phyloP scores from a whole-genome alignment of 2,329 filamentous ascomycete species.

The Xylogone sp. region DNA sequence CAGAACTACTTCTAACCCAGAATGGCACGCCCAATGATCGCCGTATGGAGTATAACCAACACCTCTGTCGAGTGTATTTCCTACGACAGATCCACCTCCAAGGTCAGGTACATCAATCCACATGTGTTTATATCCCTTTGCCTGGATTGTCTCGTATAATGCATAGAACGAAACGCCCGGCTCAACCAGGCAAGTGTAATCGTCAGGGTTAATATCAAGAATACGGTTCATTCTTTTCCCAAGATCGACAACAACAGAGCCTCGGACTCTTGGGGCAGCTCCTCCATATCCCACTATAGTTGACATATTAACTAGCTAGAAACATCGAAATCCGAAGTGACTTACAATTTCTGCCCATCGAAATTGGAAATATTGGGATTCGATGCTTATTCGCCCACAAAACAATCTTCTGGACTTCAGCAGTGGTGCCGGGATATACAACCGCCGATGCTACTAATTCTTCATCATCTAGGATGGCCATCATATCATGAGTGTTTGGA shows the following conservation, averaged over 20 bases:
- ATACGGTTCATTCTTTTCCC: conserved; percentile 49
- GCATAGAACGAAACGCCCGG: conserved; percentile 51
- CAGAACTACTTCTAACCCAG: conserved; percentile 40
- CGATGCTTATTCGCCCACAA: conserved; percentile 39
- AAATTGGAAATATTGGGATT: conserved; percentile 46
- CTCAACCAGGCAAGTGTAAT: conserved; percentile 47
- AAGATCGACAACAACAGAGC: conserved; percentile 46
- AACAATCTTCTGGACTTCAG: conserved; percentile 44
- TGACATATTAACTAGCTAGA: background rate
- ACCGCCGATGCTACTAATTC: conserved; percentile 39
- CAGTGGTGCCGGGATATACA: conserved; percentile 38
- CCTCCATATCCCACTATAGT: conserved; percentile 47
- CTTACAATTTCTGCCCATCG: conserved; percentile 38
- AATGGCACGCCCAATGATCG: conserved; percentile 39
- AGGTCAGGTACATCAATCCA: conserved; percentile 38
- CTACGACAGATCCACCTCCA: conserved; percentile 40
- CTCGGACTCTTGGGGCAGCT: conserved; percentile 46
- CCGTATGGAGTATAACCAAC: conserved; percentile 42
- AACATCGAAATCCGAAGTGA: background rate
- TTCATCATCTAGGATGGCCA: conserved; percentile 38
- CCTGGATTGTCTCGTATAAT: conserved; percentile 43
- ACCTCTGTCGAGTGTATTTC: conserved; percentile 41
- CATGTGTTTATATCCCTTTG: conserved; percentile 30
- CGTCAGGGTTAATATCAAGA: conserved; percentile 45
- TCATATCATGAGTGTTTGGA: conserved; percentile 37